Evolutionary conservation across 768 basidiomycete species (phyloP).

Genomic region (Obba rivulosa): DNA sequence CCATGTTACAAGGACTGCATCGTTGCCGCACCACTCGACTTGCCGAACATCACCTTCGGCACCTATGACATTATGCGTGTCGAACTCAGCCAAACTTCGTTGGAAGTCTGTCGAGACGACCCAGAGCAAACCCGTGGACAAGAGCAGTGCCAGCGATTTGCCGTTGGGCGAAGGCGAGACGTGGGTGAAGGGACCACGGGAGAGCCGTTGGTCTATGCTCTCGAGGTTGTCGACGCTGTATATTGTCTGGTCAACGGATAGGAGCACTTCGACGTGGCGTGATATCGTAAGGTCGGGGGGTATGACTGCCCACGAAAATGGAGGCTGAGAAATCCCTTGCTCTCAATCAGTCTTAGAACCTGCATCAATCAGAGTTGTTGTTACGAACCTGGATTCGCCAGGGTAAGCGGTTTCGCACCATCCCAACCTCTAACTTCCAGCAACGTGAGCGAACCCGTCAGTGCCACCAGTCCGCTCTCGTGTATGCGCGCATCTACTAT

Average conservation of each 20-base stretch:
- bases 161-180: slow-evolving; percentile 92
- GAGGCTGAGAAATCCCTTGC: slow-evolving; percentile 70
- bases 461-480: slow-evolving; percentile 80
- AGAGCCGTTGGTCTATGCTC: slow-evolving; percentile 79
- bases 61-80: slow-evolving; percentile 51
- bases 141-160: slow-evolving; percentile 83
- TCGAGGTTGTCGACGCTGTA: slow-evolving; percentile 87
- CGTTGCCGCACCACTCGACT: slow-evolving; percentile 95
- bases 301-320: slow-evolving; percentile 82
- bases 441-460: slow-evolving; percentile 70
- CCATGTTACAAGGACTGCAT: slow-evolving; percentile 89
- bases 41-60: slow-evolving; percentile 58
- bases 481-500: slow-evolving; percentile 83
- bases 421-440: slow-evolving; percentile 90
- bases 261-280: slow-evolving; percentile 83
- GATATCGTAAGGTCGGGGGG: slow-evolving; percentile 87
- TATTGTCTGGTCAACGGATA: slow-evolving; percentile 78
- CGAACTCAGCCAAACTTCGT: slow-evolving; percentile 82
- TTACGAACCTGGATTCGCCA: slow-evolving; percentile 72
- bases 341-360: slow-evolving; percentile 1
- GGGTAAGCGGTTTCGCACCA: slow-evolving; percentile 62
- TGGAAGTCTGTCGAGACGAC: slow-evolving; percentile 96
- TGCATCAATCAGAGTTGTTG: neutral
- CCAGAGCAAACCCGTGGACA: slow-evolving; percentile 69
- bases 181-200: slow-evolving; percentile 83